Conservation (phyloP, 2,329 filamentous ascomycete species). For the Colletotrichum coccodes region DNA sequence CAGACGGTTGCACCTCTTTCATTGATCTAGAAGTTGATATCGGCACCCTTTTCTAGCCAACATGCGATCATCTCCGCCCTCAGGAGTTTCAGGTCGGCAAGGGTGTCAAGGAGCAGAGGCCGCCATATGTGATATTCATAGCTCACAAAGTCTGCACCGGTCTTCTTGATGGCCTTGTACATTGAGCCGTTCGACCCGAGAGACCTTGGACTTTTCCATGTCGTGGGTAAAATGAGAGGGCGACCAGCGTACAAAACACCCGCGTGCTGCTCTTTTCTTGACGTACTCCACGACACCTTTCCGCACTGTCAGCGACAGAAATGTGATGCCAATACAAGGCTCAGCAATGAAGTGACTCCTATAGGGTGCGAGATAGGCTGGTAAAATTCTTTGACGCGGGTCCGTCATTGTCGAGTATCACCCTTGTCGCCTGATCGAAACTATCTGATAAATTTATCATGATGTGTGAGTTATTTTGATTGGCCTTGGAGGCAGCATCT, state of each 20-base stretch:
- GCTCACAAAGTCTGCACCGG: fast-evolving
- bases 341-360: too few relatives aligned
- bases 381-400: background rate
- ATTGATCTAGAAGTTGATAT: background rate
- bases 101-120: background rate
- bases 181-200: background rate
- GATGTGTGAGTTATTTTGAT: background rate
- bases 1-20: background rate
- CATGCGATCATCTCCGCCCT: background rate
- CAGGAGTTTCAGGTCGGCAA: fast-evolving
- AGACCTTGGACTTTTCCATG: background rate
- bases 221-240: too few relatives aligned
- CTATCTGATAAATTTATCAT: background rate
- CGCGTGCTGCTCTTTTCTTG: background rate
- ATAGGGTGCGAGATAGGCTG: too few relatives aligned
- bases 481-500: background rate
- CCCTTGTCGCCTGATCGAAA: background rate
- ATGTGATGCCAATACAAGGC: background rate
- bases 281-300: background rate
- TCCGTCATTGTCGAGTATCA: too few relatives aligned
- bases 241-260: background rate
- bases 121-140: background rate
- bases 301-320: background rate
- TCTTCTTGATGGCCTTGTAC: background rate
- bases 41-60: background rate